These are phyloP conservation scores for Lachancea sp. DNA, from an alignment of 805 yeast genomes.

Conservation along the genomic window DNA sequence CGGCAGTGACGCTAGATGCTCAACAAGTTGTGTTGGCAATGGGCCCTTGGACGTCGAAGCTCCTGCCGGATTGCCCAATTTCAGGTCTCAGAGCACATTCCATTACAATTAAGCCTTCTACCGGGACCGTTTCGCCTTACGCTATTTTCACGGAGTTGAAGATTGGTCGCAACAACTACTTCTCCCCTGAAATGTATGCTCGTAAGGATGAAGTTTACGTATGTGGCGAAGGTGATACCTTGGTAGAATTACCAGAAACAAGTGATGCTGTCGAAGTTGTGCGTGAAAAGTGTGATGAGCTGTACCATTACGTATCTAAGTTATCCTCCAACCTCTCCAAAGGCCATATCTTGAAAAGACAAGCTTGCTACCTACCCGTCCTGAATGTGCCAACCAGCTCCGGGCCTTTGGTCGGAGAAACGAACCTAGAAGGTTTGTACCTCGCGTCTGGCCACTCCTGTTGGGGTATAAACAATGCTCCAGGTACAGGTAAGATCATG, in stretches of 20 bases:
- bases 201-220: constrained; percentile 93
- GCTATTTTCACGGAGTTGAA: constrained; percentile 91
- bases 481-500: constrained; percentile 91
- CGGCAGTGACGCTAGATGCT: constrained; percentile 45
- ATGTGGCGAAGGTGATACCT: constrained; percentile 94
- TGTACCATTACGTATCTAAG: constrained; percentile 74
- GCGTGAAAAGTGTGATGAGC: constrained; percentile 78
- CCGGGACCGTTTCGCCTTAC: constrained; percentile 75
- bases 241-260: constrained; percentile 86
- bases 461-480: constrained; percentile 98
- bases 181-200: constrained; percentile 91
- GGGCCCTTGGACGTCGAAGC: constrained; percentile 96
- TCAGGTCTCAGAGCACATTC: constrained; percentile 93
- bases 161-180: constrained; percentile 58
- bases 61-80: constrained; percentile 89
- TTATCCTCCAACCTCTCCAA: constrained; percentile 60
- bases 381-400: constrained; percentile 85
- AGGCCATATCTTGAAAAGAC: constrained; percentile 74
- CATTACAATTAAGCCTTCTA: constrained; percentile 78
- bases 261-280: constrained; percentile 91
- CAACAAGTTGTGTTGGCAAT: constrained; percentile 78
- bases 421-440: constrained; percentile 71
- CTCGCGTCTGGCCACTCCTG: constrained; percentile 94
- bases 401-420: constrained; percentile 92
- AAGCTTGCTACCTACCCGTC: constrained; percentile 94